Evolutionary conservation across 2,329 filamentous ascomycete genomes (phyloP).

Genomic region (Aspergillus luchuensis): DNA sequence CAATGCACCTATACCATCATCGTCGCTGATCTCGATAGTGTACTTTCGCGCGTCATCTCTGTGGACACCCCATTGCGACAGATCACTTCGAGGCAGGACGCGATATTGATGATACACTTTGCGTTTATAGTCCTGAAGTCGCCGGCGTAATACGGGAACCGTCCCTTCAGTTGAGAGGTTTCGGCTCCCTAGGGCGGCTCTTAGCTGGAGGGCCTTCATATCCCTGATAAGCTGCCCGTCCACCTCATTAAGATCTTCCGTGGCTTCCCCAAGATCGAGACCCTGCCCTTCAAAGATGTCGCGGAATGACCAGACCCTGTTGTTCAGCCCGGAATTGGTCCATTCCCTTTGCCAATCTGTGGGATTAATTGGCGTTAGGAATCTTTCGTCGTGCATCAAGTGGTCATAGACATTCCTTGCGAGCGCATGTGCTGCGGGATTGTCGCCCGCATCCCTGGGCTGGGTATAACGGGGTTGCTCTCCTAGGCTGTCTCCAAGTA

Average conservation of each 20-base stretch:
- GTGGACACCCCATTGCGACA: constrained; percentile 32
- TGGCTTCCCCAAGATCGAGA: neutral
- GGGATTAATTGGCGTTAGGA: neutral
- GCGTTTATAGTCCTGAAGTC: constrained; percentile 26
- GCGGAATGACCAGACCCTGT: neutral
- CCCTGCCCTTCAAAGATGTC: neutral
- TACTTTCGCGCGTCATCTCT: constrained; percentile 12
- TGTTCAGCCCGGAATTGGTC: neutral
- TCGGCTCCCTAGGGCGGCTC: neutral
- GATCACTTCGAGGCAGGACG: constrained; percentile 27
- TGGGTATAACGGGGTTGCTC: neutral
- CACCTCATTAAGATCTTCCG: constrained; percentile 13
- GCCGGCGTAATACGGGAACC: constrained; percentile 18
- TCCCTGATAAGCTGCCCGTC: neutral
- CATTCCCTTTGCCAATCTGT: neutral
- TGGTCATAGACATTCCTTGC: constrained; percentile 37
- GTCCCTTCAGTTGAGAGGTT: neutral
- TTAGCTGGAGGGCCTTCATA: neutral
- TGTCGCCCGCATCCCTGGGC: neutral
- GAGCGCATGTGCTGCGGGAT: constrained; percentile 22
- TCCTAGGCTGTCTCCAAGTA: neutral
- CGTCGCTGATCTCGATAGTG: constrained; percentile 19
- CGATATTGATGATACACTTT: constrained; percentile 9
- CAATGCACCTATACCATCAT: constrained; percentile 25
- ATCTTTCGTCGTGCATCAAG: constrained; percentile 16